Conservation (phyloP, 1,284 basidiomycete genomes). For the Abortiporus biennis region DNA sequence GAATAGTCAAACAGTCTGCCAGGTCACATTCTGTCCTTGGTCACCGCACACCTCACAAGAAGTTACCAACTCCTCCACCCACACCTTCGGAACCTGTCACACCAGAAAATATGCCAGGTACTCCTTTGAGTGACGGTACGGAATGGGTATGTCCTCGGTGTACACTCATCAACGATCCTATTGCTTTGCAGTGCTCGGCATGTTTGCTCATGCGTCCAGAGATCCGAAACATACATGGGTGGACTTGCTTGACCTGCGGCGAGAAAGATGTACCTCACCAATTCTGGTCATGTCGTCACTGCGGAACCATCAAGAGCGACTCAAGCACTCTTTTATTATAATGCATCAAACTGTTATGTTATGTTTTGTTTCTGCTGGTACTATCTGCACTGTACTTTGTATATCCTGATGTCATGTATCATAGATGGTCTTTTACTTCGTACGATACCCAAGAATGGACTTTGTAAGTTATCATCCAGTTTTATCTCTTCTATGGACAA, state of each 20-base stretch:
- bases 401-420: constrained; percentile 8
- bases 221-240: constrained; percentile 39
- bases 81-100: constrained; percentile 3
- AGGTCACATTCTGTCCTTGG: too few species aligned
- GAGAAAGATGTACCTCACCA: constrained; percentile 54
- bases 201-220: constrained; percentile 50
- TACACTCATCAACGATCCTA: constrained; percentile 59
- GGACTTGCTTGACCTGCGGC: constrained; percentile 68
- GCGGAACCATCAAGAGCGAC: constrained; percentile 58
- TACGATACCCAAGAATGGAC: constrained; percentile 5
- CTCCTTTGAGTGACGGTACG: constrained; percentile 9
- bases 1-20: neutral
- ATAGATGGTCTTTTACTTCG: neutral
- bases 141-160: constrained; percentile 69
- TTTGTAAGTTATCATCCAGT: neutral
- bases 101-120: constrained; percentile 6
- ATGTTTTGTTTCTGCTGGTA: neutral
- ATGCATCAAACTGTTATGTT: neutral
- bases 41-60: neutral
- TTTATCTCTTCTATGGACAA: constrained; percentile 9
- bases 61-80: constrained; percentile 6
- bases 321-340: constrained; percentile 8
- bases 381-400: constrained; percentile 2
- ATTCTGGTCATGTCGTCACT: constrained; percentile 71
- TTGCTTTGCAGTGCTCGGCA: constrained; percentile 52